Evolutionary conservation across 768 basidiomycete genomes (phyloP), one percentile per base, ranked within the genome.

Genomic region (Lactifluus subvellereus): DNA sequence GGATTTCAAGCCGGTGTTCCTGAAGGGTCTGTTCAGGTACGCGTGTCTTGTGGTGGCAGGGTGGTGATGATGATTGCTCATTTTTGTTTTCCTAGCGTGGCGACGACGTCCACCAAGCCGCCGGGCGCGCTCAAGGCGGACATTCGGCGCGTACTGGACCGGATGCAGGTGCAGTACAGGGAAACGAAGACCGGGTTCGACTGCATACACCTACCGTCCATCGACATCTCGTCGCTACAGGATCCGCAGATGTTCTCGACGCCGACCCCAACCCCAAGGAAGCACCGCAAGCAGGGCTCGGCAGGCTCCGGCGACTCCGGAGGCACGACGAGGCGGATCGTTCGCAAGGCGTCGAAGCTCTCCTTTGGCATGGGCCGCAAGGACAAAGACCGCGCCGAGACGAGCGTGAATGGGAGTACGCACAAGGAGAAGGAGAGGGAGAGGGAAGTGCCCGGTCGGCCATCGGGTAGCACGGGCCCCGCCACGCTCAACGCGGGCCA

Each of bases 1-100:
- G 74, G 89, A 91, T 61, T 88, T 92, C 71, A 98, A 98, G 77
- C 92, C 97, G 1, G 86, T 98, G 51, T 96, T 92, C 76, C 76
- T 98, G 70, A 99, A 98, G 76, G 97, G 97, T 6, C 72, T 99
- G 54, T 98, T 99, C 77, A 94, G 91, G 87, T 91, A 65, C 67
- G 80, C 75, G 58, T 48, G 27, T 43, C 54, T 56, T 48, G 4
- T 40, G n/a, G 27, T 13, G 32, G 38, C 32, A 53, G n/a, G 13
- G 27, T 27, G 27, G 27, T 27, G 27, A 27, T 27, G 27, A 27
- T 18, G 42, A 54, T 62, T 62, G 51, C 47, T 53, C 57, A 58
- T 47, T 40, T 32, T 18, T 6, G 45, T 32, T 10, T 20, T 66
- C 35, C 13, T 67, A 92, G 93, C 68, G 97, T 99, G 47, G 88